Evolutionary conservation across 2,329 filamentous ascomycete species (phyloP), one percentile per base, ranked within the genome.

Genomic region (Cercospora sesami): DNA sequence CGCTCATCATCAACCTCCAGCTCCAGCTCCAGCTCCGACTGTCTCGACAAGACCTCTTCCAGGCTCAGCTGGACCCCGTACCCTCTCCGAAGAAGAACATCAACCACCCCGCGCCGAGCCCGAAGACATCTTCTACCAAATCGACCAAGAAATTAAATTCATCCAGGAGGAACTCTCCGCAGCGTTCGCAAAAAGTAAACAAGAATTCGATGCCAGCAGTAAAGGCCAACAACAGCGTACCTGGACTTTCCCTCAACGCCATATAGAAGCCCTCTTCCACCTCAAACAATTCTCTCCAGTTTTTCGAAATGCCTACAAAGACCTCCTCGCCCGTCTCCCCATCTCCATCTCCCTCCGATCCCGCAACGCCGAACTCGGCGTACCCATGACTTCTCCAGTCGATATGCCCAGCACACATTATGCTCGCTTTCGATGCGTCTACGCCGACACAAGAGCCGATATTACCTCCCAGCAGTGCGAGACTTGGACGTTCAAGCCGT

Each of bases 71-170:
- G 48, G 48, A 28, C 53, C 42, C 8, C 31, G 33, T 8, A 18
- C 31, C 3, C 18, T 28, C 9, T 31, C 28, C n/a, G 55, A 39
- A 64, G 48, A 57, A 28, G 42, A 58, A 18, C 48, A 64, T 21
- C 61, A 58, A 42, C 48, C 62, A 10, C 53, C 62, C 12, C 51
- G n/a, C 53, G 59, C 66, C 7, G 63, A 68, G 21, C 63, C 66
- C 31, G 69, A 69, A 14, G 65, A 68, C 60, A 67, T 69, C 63
- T 71, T 71, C 67, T 62, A 69, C 51, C 69, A 71, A 23, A 64
- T 71, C 55, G 67, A 69, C 30, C 64, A 66, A 64, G 67, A 71
- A 36, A 59, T 64, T 21, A 60, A 65, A 55, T 69, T 58, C 42
- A 60, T 71, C 16, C 64, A 66, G 31, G 57, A 64, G 51, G 67